These are phyloP conservation scores for Glarea lozoyensis DNA, from an alignment of 495 filamentous ascomycete genomes.

Conservation along the genomic window DNA sequence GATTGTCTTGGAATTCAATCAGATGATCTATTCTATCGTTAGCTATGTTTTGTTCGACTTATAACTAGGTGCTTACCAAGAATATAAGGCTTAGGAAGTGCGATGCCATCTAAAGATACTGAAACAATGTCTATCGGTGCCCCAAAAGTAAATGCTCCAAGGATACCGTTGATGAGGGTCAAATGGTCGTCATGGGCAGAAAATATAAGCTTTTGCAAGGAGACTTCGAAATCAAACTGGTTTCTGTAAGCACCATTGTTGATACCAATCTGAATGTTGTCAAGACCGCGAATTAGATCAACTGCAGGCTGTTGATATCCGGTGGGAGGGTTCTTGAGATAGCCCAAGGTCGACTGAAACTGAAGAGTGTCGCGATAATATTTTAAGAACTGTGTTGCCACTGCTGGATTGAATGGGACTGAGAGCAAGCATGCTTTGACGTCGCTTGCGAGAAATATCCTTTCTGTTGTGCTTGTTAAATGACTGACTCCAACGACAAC, in stretches of 20 bases:
- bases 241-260: conserved; percentile 11
- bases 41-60: too few relatives aligned
- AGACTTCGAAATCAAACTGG: conserved; percentile 22
- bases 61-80: conserved; percentile 15
- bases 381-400: conserved; percentile 38
- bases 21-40: conserved; percentile 8
- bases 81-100: conserved; percentile 34
- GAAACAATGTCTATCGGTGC: conserved; percentile 32
- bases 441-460: conserved; percentile 25
- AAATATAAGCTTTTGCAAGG: conserved; percentile 5
- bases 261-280: conserved; percentile 16
- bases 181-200: conserved; percentile 22
- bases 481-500: too few relatives aligned
- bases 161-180: conserved; percentile 29
- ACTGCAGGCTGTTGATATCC: conserved; percentile 17
- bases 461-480: neutral
- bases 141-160: conserved; percentile 34
- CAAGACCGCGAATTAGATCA: conserved; percentile 16
- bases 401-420: conserved; percentile 44
- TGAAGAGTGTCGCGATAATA: conserved; percentile 46
- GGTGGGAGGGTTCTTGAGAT: conserved; percentile 20
- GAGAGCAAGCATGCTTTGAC: conserved; percentile 41
- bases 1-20: conserved; percentile 2
- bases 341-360: conserved; percentile 34
- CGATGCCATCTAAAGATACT: conserved; percentile 38